A percentile compares a stretch with the other conserved stretches of the same genome.
Evolutionary conservation across 2,329 filamentous ascomycete genomes (phyloP).

Genomic region (Bertia moriformis): DNA sequence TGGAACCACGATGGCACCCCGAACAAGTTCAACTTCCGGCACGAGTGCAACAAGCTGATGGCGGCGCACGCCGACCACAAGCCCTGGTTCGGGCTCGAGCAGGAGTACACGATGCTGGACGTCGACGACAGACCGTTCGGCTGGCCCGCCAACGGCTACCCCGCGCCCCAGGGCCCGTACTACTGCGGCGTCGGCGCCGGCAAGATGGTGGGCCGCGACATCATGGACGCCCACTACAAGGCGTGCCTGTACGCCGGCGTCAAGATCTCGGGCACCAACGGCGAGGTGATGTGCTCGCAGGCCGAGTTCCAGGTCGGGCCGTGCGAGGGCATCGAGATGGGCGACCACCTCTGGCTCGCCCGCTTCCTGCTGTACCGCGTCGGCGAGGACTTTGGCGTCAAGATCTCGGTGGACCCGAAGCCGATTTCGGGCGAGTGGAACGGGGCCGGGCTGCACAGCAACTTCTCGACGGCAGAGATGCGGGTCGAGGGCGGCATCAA

Average conservation of each 20-base stretch:
- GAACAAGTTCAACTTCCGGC: slow-evolving; percentile 97
- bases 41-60: slow-evolving; percentile 84
- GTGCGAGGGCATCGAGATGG: slow-evolving; percentile 75
- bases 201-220: slow-evolving; percentile 95
- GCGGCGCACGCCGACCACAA: slow-evolving; percentile 66
- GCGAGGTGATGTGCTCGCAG: slow-evolving; percentile 94
- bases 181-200: slow-evolving; percentile 96
- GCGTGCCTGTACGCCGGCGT: slow-evolving; percentile 71
- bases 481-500: slow-evolving; percentile 88
- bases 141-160: slow-evolving; percentile 71
- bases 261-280: slow-evolving; percentile 95
- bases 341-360: slow-evolving; percentile 91
- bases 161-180: slow-evolving; percentile 82
- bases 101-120: slow-evolving; percentile 92
- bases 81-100: slow-evolving; percentile 96
- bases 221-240: slow-evolving; percentile 90
- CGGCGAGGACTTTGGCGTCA: slow-evolving; percentile 89
- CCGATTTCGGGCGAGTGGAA: slow-evolving; percentile 95
- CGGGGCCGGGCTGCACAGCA: slow-evolving; percentile 82
- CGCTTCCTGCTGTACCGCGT: slow-evolving; percentile 81
- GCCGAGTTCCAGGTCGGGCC: slow-evolving; percentile 98
- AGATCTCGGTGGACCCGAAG: slow-evolving; percentile 92
- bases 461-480: slow-evolving; percentile 85
- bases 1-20: slow-evolving; percentile 87
- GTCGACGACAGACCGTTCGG: slow-evolving; percentile 77